Base-by-base conservation (phyloP, 1,139 yeast species). In the Saccharomyces uvarum region DNA sequence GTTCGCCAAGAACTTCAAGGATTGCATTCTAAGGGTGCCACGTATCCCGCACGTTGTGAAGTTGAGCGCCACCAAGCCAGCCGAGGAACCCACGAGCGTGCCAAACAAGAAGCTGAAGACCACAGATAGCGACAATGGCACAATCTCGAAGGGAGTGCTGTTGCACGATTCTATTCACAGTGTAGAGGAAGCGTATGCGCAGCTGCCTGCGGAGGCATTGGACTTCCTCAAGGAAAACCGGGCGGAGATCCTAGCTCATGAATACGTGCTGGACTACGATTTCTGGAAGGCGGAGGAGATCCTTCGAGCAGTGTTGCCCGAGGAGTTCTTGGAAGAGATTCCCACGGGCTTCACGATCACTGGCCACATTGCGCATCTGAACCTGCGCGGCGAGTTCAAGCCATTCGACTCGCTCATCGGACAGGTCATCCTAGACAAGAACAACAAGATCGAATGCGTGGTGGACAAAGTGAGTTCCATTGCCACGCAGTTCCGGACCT, bases 361-460 rank as follows among this genome's bases (percentile, higher is more conserved):
- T 0, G 99, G 99, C 0, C 99, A 95, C 72, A 81, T 95, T 54
- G 99, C 99, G 0, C 99, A 95, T 70, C 72, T 95, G 64, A 95
- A 95, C 64, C 73, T 95, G 51, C 77, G 93, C 49, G 88, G 85
- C 48, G 95, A 88, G 65, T 93, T 85, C 71, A 83, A 90, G 66
- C 96, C 96, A 0, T 93, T 78, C 67, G 91, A 88, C 51, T 61
- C 73, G 3, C 70, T 95, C 29, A 93, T 95, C 58, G 99, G 99
- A 0, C 89, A 90, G 68, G 91, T 93, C 0, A 84, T 93, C 21
- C 72, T 93, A 55, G 98, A 93, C 72, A 95, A 95, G 67, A 93
- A 91, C 71, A 70, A 78, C 21, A 80, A 83, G 55, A 79, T 95
- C 27, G 81, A 80, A 57, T 91, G 98, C 0, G 99, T 95, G 9